Conservation (phyloP, 805 yeast genomes). For the Metschnikowia baotianmanensis region DNA sequence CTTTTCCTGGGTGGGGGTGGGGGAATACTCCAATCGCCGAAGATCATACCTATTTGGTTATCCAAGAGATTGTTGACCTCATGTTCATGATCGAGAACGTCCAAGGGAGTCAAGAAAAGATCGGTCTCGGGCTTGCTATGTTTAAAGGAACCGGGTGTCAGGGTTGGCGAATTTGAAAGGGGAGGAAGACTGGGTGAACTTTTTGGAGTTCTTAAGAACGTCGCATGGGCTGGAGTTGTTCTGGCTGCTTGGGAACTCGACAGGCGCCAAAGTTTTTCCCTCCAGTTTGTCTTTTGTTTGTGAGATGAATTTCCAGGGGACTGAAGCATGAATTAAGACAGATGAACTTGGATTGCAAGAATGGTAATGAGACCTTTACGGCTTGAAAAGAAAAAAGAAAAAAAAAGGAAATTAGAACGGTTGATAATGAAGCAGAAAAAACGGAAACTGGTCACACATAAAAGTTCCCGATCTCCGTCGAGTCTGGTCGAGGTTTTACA, state of each 20-base stretch:
- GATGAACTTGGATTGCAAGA: neutral
- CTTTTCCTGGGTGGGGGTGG: conserved; percentile 20
- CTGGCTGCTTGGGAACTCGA: conserved; percentile 6
- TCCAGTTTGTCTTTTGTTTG: conserved; percentile 11
- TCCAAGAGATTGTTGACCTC: conserved; percentile 15
- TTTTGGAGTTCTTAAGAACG: conserved; percentile 9
- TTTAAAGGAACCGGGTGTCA: conserved; percentile 12
- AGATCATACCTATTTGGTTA: conserved; percentile 11
- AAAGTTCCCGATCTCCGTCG: neutral
- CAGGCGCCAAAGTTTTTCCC: conserved; percentile 10
- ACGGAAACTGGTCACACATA: neutral
- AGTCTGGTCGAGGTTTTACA: conserved; percentile 4
- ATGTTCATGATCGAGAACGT: conserved; percentile 16
- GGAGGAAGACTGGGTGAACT: conserved; percentile 9
- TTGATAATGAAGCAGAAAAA: neutral
- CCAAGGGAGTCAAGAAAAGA: conserved; percentile 18
- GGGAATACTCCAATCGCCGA: conserved; percentile 17
- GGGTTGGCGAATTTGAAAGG: conserved; percentile 15
- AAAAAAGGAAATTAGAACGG: neutral
- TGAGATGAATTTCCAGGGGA: conserved; percentile 7
- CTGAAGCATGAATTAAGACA: conserved; percentile 5
- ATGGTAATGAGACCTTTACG: neutral
- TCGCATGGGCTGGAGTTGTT: neutral
- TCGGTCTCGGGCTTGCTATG: conserved; percentile 4
- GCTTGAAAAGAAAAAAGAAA: neutral